Conservation (phyloP, 768 basidiomycete species). For the Xanthoconium purpureum region DNA sequence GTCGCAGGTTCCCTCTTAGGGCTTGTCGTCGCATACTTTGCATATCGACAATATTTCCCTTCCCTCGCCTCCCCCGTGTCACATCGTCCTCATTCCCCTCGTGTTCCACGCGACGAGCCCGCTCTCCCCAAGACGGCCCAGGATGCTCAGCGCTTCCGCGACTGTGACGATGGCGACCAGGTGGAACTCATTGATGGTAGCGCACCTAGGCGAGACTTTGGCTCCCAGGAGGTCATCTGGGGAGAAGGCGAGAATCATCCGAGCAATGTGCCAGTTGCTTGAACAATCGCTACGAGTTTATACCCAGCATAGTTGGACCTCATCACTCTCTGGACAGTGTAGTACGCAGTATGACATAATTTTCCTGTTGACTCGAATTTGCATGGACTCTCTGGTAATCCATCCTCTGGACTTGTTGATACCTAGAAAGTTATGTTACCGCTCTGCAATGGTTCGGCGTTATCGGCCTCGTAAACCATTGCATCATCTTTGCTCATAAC, state of each 20-base stretch:
- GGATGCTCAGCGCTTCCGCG: conserved; percentile 10
- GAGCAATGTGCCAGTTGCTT: conserved; percentile 20
- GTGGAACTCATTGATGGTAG: conserved; percentile 24
- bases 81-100: conserved; percentile 72
- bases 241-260: conserved; percentile 27
- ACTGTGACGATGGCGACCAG: conserved; percentile 23
- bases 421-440: no score
- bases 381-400: not conserved
- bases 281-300: not conserved
- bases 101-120: conserved; percentile 45
- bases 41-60: conserved; percentile 84
- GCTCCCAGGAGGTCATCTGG: conserved; percentile 24
- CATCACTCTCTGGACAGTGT: not conserved
- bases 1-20: conserved; percentile 77
- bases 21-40: conserved; percentile 63
- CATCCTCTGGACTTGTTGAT: not conserved
- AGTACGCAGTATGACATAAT: not conserved
- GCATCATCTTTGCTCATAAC: not conserved
- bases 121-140: conserved; percentile 40
- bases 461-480: not conserved
- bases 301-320: not conserved
- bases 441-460: not conserved
- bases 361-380: not conserved
- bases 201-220: conserved; percentile 10
- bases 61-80: conserved; percentile 58